Base-by-base conservation (phyloP, 192 early-diverging fungal genomes). In the Chytriomyces hyalinus region DNA sequence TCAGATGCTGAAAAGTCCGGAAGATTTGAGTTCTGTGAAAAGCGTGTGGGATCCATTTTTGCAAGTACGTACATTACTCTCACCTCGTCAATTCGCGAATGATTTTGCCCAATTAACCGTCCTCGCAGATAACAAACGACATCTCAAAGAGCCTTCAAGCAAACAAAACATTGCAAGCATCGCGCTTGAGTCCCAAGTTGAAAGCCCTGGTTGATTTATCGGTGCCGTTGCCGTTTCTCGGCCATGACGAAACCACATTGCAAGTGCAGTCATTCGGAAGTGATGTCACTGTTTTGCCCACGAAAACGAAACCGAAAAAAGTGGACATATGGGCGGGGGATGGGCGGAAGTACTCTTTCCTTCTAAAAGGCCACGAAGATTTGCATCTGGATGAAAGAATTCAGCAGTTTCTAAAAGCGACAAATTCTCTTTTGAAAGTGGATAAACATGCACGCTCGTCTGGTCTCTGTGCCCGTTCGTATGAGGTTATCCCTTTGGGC, bases 291-390 rank as follows among this genome's bases (percentile, higher is more conserved):
- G 80, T 92, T 26, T 84, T 94, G 17, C 91, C 94, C 0, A 94
- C 94, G 59, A 98, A 98, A 79, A 98, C 95, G 1, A 92, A 95
- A 61, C 97, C 97, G 8, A 98, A 97, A 75, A 94, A 94, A 63
- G 74, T 98, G 24, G 78, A 82, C 10, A 67, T 98, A 44, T 46
- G 84, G 6, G 86, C 85, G 8, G 78, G 87, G 44, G 82, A 93
- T 73, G 90, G 92, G 22, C 51, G 69, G 15, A 72, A 80, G 22
- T 86, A 92, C 83, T 69, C 89, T 20, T 99, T 93, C 64, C 82
- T 99, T 3, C 89, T 99, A 44, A 99, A 99, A 78, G 97, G 97
- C 3, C 82, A 90, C 48, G 97, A 99, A 81, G 94, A 98, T 83
- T 77, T 97, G 64, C 94, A 96, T 78, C 79, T 97, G 51, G 97